phyloP scores from a whole-genome alignment of 73 alveolate species.

The Stentor roeselii region DNA sequence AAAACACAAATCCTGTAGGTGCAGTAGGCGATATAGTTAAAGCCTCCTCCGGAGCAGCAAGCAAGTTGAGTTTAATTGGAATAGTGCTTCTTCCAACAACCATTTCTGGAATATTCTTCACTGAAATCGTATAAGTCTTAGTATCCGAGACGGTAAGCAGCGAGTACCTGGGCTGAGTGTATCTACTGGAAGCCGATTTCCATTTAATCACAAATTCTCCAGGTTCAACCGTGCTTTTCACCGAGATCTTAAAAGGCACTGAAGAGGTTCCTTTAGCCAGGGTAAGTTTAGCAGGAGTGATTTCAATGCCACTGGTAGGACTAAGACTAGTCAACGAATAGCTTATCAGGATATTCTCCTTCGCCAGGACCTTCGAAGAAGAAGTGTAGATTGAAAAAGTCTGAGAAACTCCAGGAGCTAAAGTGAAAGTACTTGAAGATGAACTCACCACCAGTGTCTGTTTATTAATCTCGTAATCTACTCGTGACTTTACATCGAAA shows the following conservation, averaged over 20 bases:
- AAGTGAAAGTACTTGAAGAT: not conserved
- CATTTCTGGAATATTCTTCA: not conserved
- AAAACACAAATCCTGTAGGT: not conserved
- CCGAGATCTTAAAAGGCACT: not conserved
- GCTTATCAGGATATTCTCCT: not conserved
- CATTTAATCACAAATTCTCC: not conserved
- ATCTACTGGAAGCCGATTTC: not conserved
- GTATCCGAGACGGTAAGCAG: not conserved
- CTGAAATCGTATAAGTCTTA: not conserved
- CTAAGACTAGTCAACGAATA: not conserved
- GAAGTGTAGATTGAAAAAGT: slow-evolving; percentile 8
- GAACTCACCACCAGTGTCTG: not conserved
- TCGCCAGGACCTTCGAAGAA: not conserved
- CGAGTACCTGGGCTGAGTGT: not conserved
- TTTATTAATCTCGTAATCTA: too few relatives aligned
- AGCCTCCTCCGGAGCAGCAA: not conserved
- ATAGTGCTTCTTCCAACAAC: not conserved
- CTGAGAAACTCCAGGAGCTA: not conserved
- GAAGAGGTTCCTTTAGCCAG: not conserved
- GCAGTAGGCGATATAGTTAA: not conserved
- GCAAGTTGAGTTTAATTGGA: not conserved
- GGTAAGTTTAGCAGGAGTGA: not conserved
- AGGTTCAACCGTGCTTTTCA: not conserved
- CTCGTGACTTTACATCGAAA: not conserved
- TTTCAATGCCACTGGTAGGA: not conserved